Evolutionary conservation across 1,284 basidiomycete species (phyloP).

Genomic region (Naganishia albida): DNA sequence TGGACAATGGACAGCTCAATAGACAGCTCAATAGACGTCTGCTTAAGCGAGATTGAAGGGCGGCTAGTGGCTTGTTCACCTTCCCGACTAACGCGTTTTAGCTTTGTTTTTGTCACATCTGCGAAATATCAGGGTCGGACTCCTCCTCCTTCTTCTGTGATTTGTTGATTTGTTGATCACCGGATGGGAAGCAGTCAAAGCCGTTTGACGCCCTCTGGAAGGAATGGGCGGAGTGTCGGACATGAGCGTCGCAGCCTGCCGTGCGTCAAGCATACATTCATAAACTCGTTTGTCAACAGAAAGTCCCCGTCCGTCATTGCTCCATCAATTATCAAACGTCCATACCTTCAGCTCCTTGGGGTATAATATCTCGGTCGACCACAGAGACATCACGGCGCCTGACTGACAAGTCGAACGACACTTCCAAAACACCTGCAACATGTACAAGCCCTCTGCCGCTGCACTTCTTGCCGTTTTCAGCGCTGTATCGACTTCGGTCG

Average conservation of each 20-base stretch:
- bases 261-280: neutral
- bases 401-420: neutral
- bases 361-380: neutral
- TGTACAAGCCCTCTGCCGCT: conserved; percentile 20
- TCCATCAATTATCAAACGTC: neutral
- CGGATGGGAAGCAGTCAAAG: neutral
- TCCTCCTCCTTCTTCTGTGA: neutral
- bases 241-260: no score
- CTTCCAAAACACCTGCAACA: conserved; percentile 1
- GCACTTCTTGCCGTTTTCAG: conserved; percentile 2
- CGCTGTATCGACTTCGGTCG: conserved; percentile 13
- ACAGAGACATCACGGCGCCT: neutral
- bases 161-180: neutral
- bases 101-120: no score
- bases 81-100: no score
- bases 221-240: neutral
- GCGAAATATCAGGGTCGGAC: neutral
- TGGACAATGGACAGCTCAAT: no score
- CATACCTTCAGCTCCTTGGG: neutral
- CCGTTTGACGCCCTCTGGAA: neutral
- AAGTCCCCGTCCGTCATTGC: neutral
- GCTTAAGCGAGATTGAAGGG: no score
- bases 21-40: no score
- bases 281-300: neutral
- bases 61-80: no score